Evolutionary conservation across 352 stramenopile genomes (phyloP), one percentile per base, ranked within the genome.

Genomic region (Phytophthora citrophthora): DNA sequence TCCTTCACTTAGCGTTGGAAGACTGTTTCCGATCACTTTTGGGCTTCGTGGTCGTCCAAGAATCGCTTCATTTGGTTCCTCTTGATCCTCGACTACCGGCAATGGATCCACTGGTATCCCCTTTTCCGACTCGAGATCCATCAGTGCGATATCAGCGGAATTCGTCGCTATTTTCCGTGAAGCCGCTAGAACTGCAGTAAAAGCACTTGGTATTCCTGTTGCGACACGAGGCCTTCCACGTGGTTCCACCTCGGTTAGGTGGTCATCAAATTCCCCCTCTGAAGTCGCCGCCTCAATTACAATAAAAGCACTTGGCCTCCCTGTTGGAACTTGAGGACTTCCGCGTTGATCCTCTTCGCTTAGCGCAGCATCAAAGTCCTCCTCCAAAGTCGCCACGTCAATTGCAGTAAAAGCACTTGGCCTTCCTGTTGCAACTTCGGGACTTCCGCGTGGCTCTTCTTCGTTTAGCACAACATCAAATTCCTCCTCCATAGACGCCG

Each of bases 1-100:
- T 44, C 3, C 61, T 54, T 68, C 61, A 26, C 45, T 64, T 11
- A 71, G 39, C n/a, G 61, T 71, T 1, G 62, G 55, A 45, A 74
- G 67, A 15, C 31, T 48, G 2, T 59, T 50, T 39, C 40, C 39
- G 13, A 16, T 7, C 9, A 16, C 16, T 54, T 51, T 63, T 36
- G 50, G 23, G 44, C 53, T 65, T 20, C 13, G 12, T 13, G 32
- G 51, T 26, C 23, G 34, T 1, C 9, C 32, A 9, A 3, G 23
- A 26, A 32, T 64, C 8, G 61, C 51, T 18, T 56, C 46, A 5
- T n/a, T 44, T 6, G 52, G 31, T 11, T 34, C 12, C 16, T 24
- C 18, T 10, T 20, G 11, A 6, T 12, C 34, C 23, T 63, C 31
- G 6, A 63, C 34, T 20, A 20, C 20, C 20, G 20, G 20, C 39